These are phyloP conservation scores for Ogataea paraovalis DNA, from an alignment of 805 yeast genomes.

Conservation along the genomic window DNA sequence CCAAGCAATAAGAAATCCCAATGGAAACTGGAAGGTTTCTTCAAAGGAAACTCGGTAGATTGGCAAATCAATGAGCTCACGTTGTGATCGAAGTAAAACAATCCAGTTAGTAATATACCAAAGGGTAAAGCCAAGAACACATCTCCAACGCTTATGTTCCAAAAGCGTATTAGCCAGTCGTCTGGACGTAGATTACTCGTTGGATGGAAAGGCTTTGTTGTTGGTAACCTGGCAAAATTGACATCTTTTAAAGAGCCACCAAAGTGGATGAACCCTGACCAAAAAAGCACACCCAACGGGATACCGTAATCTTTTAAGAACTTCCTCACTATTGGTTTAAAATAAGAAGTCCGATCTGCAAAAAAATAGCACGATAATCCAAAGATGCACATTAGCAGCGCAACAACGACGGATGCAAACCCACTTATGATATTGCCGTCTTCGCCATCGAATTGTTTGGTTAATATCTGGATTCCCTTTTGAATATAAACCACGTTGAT, in stretches of 20 bases:
- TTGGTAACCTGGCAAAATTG: conserved; percentile 60
- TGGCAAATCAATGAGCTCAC: conserved; percentile 93
- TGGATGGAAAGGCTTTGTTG: conserved; percentile 70
- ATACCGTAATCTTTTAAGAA: conserved; percentile 83
- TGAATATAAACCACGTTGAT: conserved; percentile 84
- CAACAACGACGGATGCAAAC: conserved; percentile 70
- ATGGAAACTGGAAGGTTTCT: conserved; percentile 87
- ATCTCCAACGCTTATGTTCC: conserved; percentile 66
- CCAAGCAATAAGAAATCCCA: conserved; percentile 89
- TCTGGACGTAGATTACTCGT: conserved; percentile 48
- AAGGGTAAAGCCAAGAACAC: conserved; percentile 91
- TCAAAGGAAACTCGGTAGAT: conserved; percentile 71
- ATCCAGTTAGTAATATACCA: conserved; percentile 75
- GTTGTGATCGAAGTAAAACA: conserved; percentile 94
- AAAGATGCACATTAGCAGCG: conserved; percentile 69
- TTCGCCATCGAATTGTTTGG: conserved; percentile 55
- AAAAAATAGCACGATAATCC: conserved; percentile 61
- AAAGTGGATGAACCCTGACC: conserved; percentile 90
- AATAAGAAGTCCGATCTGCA: conserved; percentile 60
- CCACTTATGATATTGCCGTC: conserved; percentile 27
- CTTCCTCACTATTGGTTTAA: conserved; percentile 58
- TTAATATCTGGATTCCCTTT: conserved; percentile 82
- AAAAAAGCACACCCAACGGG: conserved; percentile 78
- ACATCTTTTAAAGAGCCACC: conserved; percentile 69
- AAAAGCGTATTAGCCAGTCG: conserved; percentile 78